phyloP scores from a whole-genome alignment of 257 asterid genomes.

The Gardenia jasminoides region DNA sequence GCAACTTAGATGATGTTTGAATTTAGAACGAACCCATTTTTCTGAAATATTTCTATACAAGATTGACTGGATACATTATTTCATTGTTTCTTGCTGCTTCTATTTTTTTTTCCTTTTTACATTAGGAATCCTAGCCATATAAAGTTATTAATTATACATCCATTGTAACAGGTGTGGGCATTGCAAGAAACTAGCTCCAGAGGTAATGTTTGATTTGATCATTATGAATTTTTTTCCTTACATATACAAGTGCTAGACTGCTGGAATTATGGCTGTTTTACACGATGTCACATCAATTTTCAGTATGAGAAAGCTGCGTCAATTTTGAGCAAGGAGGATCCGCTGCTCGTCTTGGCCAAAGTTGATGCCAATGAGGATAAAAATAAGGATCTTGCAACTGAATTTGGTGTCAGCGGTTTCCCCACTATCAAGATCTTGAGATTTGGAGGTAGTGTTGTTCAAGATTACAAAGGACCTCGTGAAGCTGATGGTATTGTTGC shows the following conservation, averaged over 20 bases:
- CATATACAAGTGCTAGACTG: background rate
- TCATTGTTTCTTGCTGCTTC: background rate
- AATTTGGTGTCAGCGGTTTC: constrained; percentile 60
- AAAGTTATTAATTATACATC: background rate
- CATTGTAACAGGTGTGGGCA: constrained; percentile 84
- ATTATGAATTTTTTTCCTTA: background rate
- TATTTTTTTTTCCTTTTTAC: background rate
- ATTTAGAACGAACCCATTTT: background rate
- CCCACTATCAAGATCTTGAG: constrained; percentile 83
- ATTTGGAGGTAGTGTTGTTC: constrained; percentile 70
- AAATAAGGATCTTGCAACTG: constrained; percentile 55
- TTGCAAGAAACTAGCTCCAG: constrained; percentile 89
- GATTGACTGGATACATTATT: background rate
- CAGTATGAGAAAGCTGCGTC: constrained; percentile 96
- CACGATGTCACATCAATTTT: constrained; percentile 19
- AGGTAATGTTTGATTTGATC: constrained; percentile 42
- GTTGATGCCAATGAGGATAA: constrained; percentile 64
- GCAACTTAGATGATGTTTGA: background rate
- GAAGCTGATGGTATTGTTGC: constrained; percentile 82
- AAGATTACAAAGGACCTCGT: constrained; percentile 90
- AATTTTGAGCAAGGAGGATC: constrained; percentile 64
- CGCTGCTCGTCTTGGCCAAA: constrained; percentile 73
- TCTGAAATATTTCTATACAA: background rate
- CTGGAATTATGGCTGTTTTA: background rate
- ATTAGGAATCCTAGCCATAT: background rate